These are phyloP conservation scores for Candida montana DNA, from an alignment of 805 yeast species.

Conservation along the genomic window DNA sequence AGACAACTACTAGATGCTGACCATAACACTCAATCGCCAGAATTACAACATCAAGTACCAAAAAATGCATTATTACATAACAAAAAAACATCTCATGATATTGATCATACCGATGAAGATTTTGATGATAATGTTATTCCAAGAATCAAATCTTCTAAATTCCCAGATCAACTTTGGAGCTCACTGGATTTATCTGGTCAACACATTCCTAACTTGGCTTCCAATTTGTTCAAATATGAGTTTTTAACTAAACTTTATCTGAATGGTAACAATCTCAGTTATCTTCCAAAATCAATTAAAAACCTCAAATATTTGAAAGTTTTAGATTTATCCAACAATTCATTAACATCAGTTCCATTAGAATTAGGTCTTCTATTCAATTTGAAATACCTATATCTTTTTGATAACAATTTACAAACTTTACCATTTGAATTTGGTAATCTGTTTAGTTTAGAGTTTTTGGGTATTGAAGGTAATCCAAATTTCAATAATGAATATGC, in stretches of 20 bases:
- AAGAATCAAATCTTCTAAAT: constrained; percentile 45
- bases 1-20: constrained; percentile 29
- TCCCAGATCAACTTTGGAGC: constrained; percentile 85
- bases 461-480: constrained; percentile 94
- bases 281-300: constrained; percentile 63
- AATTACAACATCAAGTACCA: constrained; percentile 7
- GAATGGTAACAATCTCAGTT: constrained; percentile 74
- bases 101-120: constrained; percentile 26
- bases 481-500: constrained; percentile 55
- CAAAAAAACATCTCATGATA: constrained; percentile 36
- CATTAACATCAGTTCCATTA: constrained; percentile 64
- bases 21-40: constrained; percentile 21
- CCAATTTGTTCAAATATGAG: constrained; percentile 70
- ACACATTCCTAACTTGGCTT: constrained; percentile 64
- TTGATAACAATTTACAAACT: constrained; percentile 74
- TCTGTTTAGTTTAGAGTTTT: constrained; percentile 73
- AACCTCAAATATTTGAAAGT: constrained; percentile 70
- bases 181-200: constrained; percentile 91
- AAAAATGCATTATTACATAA: constrained; percentile 29
- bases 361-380: constrained; percentile 82
- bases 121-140: constrained; percentile 60
- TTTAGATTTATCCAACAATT: constrained; percentile 79
- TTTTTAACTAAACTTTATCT: constrained; percentile 83
- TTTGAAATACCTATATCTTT: constrained; percentile 75
- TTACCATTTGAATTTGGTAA: constrained; percentile 86